phyloP scores from a whole-genome alignment of 2,329 filamentous ascomycete genomes.

The Zymoseptoria crescenta region DNA sequence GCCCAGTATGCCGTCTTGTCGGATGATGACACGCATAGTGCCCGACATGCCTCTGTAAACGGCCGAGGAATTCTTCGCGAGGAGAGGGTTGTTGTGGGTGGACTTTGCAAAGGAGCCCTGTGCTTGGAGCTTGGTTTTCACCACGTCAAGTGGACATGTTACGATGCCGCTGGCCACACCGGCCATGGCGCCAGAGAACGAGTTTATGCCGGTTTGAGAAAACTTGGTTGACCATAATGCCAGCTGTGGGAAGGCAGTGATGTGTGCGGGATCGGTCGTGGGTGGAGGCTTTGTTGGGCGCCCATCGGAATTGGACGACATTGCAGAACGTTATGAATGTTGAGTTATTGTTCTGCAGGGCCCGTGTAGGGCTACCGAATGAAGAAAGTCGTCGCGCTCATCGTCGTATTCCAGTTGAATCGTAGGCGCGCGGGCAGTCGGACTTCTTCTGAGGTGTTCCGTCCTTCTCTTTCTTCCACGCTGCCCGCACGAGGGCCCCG shows the following conservation, averaged over 20 bases:
- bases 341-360: constrained; percentile 23
- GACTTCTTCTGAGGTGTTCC: not conserved
- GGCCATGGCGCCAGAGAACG: constrained; percentile 76
- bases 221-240: constrained; percentile 39
- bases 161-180: constrained; percentile 90
- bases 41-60: constrained; percentile 79
- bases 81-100: not conserved
- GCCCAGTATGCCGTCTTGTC: constrained; percentile 77
- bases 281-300: constrained; percentile 11
- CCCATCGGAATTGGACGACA: constrained; percentile 25
- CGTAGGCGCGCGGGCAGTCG: not conserved
- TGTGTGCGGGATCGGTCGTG: constrained; percentile 5
- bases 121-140: constrained; percentile 96
- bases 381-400: constrained; percentile 15
- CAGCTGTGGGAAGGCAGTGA: constrained; percentile 26
- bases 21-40: constrained; percentile 77
- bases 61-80: not conserved
- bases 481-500: not conserved
- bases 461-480: not conserved
- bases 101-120: constrained; percentile 69
- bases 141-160: constrained; percentile 95
- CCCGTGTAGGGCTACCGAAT: constrained; percentile 23
- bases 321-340: constrained; percentile 16
- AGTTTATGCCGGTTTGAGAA: constrained; percentile 59
- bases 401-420: constrained; percentile 17